Evolutionary conservation across 2,329 filamentous ascomycete species (phyloP), one percentile per base, ranked within the genome.

Genomic region (Catunica adiposa): DNA sequence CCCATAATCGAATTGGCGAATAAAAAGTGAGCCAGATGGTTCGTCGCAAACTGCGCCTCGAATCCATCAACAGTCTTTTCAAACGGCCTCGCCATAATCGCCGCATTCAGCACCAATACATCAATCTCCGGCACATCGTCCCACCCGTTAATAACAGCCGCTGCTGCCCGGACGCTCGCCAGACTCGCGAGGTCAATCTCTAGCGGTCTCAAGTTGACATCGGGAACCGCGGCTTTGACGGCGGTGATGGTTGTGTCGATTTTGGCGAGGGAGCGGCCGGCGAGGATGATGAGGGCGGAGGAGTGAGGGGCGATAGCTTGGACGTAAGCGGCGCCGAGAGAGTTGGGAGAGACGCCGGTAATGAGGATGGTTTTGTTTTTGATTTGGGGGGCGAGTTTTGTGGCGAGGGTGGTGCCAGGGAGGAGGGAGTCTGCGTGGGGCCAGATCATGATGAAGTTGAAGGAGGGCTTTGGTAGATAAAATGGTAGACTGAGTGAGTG

Each of bases 11-110:
- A 62, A 59, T 71, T 71, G 14, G 70, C 69, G 37, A 76, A 64
- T 1, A 75, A 64, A 51, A 71, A 76, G 60, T 73, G 73, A 0
- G 68, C 69, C 4, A 76, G 53, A 53, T 76, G 69, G 53, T 73
- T 74, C 1, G 67, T 68, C 0, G 66, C 70, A 51, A 76, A 70
- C 56, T 73, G 70, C 54, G 64, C 62, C 63, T 74, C 72, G 51
- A 69, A 64, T 0, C 71, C 72, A 2, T 73, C 70, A 2, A 63
- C 59, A 7, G 65, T 68, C n/a, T 66, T 59, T 1, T 62, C 64
- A 20, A 38, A 46, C 3, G 67, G 63, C 9, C 59, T 59, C n/a
- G 62, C 67, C 66, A 71, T 71, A 31, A 73, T 61, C 11, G 66
- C 72, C 0, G 73, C 73, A 53, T 71, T 75, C 29, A 51, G 20